phyloP scores from a whole-genome alignment of 1,284 basidiomycete species.

The Cutaneotrichosporon cutaneum region DNA sequence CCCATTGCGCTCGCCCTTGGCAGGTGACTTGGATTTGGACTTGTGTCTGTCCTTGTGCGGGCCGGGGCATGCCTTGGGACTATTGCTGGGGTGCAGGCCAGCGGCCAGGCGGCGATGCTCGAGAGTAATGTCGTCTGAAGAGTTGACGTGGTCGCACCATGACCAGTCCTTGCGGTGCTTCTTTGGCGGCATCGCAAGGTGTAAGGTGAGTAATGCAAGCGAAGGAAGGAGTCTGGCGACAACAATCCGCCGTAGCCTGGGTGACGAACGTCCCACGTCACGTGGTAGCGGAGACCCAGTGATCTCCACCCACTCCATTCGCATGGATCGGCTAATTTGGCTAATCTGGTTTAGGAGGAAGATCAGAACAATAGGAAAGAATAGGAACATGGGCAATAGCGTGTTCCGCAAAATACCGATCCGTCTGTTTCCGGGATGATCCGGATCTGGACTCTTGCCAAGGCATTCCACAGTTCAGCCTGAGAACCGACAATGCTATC shows the following conservation, averaged over 20 bases:
- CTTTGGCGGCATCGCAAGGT: not conserved
- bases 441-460: not conserved
- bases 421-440: not conserved
- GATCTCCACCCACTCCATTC: not conserved
- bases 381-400: too few species aligned
- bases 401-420: too few species aligned
- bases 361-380: not conserved
- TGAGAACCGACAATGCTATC: not conserved
- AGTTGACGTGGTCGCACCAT: slow-evolving; percentile 39
- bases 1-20: not conserved
- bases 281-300: not conserved
- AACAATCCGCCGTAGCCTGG: not conserved
- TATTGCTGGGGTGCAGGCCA: not conserved
- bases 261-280: not conserved
- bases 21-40: not conserved
- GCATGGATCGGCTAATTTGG: not conserved
- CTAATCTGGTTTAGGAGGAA: not conserved
- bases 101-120: slow-evolving; percentile 1
- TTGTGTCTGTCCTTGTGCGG: not conserved
- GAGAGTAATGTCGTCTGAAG: slow-evolving; percentile 38
- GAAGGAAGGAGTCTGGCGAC: not conserved
- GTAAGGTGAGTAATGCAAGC: not conserved
- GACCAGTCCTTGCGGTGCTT: slow-evolving; percentile 55
- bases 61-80: not conserved
- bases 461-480: not conserved